These are phyloP conservation scores for Stropharia rugosoannulata DNA, from an alignment of 768 basidiomycete genomes.

Conservation along the genomic window DNA sequence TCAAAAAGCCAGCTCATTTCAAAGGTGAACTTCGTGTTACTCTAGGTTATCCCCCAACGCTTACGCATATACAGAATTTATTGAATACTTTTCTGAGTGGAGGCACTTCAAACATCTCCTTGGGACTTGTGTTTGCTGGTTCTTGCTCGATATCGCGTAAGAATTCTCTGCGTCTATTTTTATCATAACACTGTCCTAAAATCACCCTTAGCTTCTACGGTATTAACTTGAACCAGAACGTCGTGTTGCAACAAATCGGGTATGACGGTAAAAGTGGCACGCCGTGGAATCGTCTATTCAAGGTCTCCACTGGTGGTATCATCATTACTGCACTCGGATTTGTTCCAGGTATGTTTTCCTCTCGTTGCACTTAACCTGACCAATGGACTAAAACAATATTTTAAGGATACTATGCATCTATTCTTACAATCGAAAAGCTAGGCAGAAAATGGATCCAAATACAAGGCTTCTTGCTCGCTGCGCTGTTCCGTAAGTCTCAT, in stretches of 20 bases:
- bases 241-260: slow-evolving; percentile 74
- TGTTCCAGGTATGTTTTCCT: slow-evolving; percentile 54
- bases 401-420: slow-evolving; percentile 65
- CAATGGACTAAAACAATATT: background rate
- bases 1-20: slow-evolving; percentile 51
- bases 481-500: slow-evolving; percentile 53
- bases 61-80: slow-evolving; percentile 47
- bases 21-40: slow-evolving; percentile 31
- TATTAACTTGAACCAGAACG: slow-evolving; percentile 70
- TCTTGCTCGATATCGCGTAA: slow-evolving; percentile 72
- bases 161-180: background rate
- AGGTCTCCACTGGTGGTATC: slow-evolving; percentile 63
- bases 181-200: background rate
- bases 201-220: slow-evolving; percentile 59
- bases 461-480: slow-evolving; percentile 71
- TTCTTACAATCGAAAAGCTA: slow-evolving; percentile 69
- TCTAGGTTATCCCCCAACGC: background rate
- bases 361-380: background rate
- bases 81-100: slow-evolving; percentile 72
- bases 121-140: slow-evolving; percentile 71
- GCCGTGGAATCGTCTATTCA: slow-evolving; percentile 66
- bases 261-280: slow-evolving; percentile 57
- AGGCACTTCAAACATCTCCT: slow-evolving; percentile 64
- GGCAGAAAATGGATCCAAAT: slow-evolving; percentile 78
- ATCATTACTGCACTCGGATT: slow-evolving; percentile 77